Conservation (phyloP, 768 basidiomycete genomes). For the Udeniomyces megalosporus region DNA sequence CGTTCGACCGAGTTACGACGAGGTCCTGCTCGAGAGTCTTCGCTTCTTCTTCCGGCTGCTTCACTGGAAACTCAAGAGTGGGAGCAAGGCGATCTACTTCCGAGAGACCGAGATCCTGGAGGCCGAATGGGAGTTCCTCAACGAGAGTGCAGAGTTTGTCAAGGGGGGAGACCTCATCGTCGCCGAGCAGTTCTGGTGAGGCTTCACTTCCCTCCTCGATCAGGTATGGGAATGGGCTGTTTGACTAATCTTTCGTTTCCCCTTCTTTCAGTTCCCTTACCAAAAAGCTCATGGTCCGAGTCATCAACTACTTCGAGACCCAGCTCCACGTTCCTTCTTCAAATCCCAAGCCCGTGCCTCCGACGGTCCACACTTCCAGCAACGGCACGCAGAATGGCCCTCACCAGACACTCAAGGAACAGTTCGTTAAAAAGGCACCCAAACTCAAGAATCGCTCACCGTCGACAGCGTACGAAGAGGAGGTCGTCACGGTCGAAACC, state of each 20-base stretch:
- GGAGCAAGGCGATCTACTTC: constrained; percentile 80
- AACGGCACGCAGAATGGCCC: not conserved
- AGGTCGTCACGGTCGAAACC: constrained; percentile 16
- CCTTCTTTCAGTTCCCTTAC: constrained; percentile 55
- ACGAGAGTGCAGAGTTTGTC: constrained; percentile 75
- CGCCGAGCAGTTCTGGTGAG: constrained; percentile 88
- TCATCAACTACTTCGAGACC: constrained; percentile 84
- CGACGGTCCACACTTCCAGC: not conserved
- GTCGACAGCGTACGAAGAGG: constrained; percentile 4
- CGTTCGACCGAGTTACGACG: constrained; percentile 77
- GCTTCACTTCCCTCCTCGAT: no score
- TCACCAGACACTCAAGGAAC: not conserved
- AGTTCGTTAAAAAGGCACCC: no score
- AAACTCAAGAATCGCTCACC: no score
- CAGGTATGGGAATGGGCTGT: no score
- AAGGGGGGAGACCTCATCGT: constrained; percentile 75
- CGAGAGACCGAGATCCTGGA: constrained; percentile 98
- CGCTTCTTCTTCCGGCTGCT: constrained; percentile 82
- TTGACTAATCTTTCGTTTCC: no score
- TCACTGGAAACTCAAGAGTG: constrained; percentile 89
- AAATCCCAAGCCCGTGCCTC: not conserved
- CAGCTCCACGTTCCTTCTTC: constrained; percentile 48
- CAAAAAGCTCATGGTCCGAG: constrained; percentile 79
- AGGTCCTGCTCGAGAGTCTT: constrained; percentile 70
- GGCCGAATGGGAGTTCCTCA: constrained; percentile 87